Percentiles rank a stretch among this genome's conserved stretches.
Conservation (phyloP, 148 eudicot genomes). For the Fagopyrum homotropicum region DNA sequence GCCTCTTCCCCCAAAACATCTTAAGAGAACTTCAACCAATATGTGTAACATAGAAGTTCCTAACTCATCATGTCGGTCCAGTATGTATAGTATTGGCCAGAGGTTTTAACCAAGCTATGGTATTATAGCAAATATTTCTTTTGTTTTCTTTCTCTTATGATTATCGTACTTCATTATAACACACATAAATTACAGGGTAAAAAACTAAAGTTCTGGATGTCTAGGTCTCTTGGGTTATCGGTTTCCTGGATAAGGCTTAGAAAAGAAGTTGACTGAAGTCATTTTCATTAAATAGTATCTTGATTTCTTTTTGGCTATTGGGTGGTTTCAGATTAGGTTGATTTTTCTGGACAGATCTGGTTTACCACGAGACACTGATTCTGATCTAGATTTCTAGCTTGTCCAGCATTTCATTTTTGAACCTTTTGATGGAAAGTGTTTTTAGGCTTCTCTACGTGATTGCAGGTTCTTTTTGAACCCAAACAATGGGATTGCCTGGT, state of each 20-base stretch:
- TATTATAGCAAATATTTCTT: too few relatives aligned
- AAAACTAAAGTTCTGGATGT: background rate
- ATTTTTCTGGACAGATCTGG: background rate
- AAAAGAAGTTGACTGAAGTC: background rate
- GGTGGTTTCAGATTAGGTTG: background rate
- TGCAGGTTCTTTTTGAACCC: slow-evolving; percentile 87
- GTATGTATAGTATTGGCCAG: too few relatives aligned
- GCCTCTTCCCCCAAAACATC: too few relatives aligned
- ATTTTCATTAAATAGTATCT: background rate
- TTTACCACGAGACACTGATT: background rate
- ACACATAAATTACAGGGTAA: too few relatives aligned
- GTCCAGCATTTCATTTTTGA: background rate
- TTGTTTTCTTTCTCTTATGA: too few relatives aligned
- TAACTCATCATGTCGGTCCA: too few relatives aligned
- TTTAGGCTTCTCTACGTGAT: background rate
- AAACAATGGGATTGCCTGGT: slow-evolving; percentile 92
- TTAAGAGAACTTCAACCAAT: too few relatives aligned
- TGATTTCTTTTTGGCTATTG: background rate
- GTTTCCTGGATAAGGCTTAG: background rate
- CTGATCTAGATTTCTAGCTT: background rate
- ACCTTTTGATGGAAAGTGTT: slow-evolving; percentile 3
- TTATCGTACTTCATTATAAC: too few relatives aligned
- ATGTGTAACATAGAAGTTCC: too few relatives aligned
- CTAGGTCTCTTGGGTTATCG: background rate
- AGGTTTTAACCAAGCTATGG: too few relatives aligned